Evolutionary conservation across 2,329 filamentous ascomycete genomes (phyloP).

Genomic region (Tolypocladium guangdongense): DNA sequence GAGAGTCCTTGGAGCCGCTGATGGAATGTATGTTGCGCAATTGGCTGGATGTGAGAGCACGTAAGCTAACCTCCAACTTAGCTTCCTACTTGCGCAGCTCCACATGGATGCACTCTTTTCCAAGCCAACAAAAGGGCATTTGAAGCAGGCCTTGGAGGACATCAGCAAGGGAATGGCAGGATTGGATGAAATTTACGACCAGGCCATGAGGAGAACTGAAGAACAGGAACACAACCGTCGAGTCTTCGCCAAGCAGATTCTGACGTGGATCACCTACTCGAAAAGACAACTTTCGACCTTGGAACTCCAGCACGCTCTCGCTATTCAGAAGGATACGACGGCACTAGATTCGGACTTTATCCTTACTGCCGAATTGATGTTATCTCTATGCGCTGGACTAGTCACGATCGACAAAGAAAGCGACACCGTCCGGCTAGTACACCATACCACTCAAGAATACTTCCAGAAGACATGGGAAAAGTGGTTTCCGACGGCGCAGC

Average conservation of each 20-base stretch:
- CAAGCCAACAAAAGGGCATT: slow-evolving; percentile 9
- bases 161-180: slow-evolving; percentile 20
- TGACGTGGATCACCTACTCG: slow-evolving; percentile 10
- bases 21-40: not conserved
- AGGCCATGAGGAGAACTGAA: slow-evolving; percentile 31
- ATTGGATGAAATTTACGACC: slow-evolving; percentile 24
- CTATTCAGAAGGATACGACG: too few relatives aligned
- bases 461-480: slow-evolving; percentile 17
- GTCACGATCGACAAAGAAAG: slow-evolving; percentile 28
- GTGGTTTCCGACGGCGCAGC: slow-evolving; percentile 21
- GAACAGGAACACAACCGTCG: slow-evolving; percentile 13
- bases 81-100: slow-evolving; percentile 10
- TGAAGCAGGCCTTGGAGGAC: slow-evolving; percentile 19
- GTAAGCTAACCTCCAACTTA: not conserved
- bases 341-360: too few relatives aligned
- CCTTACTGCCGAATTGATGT: slow-evolving; percentile 24
- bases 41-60: not conserved
- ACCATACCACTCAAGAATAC: slow-evolving; percentile 35
- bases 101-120: slow-evolving; percentile 11
- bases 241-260: slow-evolving; percentile 23
- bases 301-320: slow-evolving; percentile 12
- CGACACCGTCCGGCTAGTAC: slow-evolving; percentile 27
- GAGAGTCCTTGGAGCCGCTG: not conserved
- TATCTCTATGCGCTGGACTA: slow-evolving; percentile 29
- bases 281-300: not conserved